Conservation (phyloP, 2,329 filamentous ascomycete genomes). For the Dissoconium aciculare region DNA sequence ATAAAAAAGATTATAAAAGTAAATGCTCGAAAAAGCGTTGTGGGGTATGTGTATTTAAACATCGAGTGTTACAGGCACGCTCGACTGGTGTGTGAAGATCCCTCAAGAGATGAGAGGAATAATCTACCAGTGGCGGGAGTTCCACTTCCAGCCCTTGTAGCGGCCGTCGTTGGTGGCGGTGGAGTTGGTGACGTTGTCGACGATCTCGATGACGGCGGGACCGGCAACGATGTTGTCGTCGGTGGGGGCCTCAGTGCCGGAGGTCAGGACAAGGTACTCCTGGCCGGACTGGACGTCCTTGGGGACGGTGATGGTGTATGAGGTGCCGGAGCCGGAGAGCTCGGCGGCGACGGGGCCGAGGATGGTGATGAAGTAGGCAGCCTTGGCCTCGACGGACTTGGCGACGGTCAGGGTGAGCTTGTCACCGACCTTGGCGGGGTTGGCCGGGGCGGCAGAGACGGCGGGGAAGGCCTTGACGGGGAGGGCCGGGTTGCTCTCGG, state of each 20-base stretch:
- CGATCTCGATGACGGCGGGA: slow-evolving; percentile 15
- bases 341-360: slow-evolving; percentile 13
- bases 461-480: slow-evolving; percentile 38
- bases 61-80: too few relatives aligned
- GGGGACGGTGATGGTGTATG: slow-evolving; percentile 11
- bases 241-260: slow-evolving; percentile 7
- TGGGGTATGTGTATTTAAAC: too few relatives aligned
- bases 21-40: too few relatives aligned
- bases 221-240: slow-evolving; percentile 20
- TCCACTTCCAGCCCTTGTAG: too few relatives aligned
- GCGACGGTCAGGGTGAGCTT: slow-evolving; percentile 13
- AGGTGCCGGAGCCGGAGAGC: slow-evolving; percentile 10
- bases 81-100: too few relatives aligned
- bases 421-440: background rate
- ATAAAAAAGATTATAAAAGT: too few relatives aligned
- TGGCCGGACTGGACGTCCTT: slow-evolving; percentile 14
- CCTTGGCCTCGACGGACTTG: slow-evolving; percentile 10
- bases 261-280: slow-evolving; percentile 17
- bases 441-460: slow-evolving; percentile 5
- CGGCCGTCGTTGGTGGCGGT: too few relatives aligned
- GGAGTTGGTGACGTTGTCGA: slow-evolving; percentile 7
- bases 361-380: slow-evolving; percentile 16
- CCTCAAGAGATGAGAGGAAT: too few relatives aligned
- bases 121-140: too few relatives aligned
- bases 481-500: slow-evolving; percentile 33